These are phyloP conservation scores for Andrographis paniculata DNA, from an alignment of 305 asterid genomes.

Conservation along the genomic window DNA sequence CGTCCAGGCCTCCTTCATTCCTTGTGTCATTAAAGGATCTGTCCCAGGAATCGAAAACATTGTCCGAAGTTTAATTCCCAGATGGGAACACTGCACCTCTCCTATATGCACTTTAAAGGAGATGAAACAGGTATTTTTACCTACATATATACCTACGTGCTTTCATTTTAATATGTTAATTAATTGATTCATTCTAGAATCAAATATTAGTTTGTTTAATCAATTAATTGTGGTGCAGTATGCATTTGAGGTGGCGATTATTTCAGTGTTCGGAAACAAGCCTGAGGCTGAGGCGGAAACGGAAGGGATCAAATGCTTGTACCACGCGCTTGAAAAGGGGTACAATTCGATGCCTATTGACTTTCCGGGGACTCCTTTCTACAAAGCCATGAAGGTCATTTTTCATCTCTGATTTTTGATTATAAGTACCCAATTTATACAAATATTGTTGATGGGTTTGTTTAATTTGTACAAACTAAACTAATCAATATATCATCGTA, in stretches of 20 bases:
- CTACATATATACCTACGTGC: background rate
- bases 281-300: constrained; percentile 29
- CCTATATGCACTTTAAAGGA: constrained; percentile 37
- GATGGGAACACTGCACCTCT: constrained; percentile 30
- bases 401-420: background rate
- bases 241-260: constrained; percentile 71
- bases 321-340: constrained; percentile 47
- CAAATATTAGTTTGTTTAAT: background rate
- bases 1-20: constrained; percentile 40
- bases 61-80: constrained; percentile 29
- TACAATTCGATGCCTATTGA: constrained; percentile 67
- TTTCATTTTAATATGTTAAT: too few species aligned
- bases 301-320: constrained; percentile 33
- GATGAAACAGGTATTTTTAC: constrained; percentile 41
- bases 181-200: too few species aligned
- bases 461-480: too few species aligned
- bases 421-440: background rate
- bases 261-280: constrained; percentile 42
- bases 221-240: constrained; percentile 24
- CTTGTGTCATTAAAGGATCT: constrained; percentile 29
- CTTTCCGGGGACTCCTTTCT: constrained; percentile 50
- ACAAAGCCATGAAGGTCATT: constrained; percentile 55
- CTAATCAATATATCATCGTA: background rate
- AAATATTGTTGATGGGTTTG: too few species aligned
- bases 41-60: constrained; percentile 33